Evolutionary conservation across 345 rosid genomes (phyloP).

Genomic region (Salix dunnii): DNA sequence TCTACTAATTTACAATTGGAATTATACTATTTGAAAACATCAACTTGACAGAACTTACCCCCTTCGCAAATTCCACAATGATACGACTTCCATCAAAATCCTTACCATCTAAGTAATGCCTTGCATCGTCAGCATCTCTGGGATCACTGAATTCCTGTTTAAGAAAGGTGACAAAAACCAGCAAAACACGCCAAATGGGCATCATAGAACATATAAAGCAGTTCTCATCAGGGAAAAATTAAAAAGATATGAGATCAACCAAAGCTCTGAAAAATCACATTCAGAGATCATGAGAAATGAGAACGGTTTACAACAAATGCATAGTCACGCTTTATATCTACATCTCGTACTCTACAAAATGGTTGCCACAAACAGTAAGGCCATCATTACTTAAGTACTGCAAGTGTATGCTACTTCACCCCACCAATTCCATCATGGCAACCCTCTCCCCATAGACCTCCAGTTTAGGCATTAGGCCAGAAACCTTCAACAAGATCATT

Average conservation of each 20-base stretch:
- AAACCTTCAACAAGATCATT: slow-evolving; percentile 99
- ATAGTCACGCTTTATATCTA: slow-evolving; percentile 99
- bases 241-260: neutral
- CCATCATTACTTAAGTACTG: slow-evolving; percentile 92
- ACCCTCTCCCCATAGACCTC: slow-evolving; percentile 92
- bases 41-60: slow-evolving; percentile 40
- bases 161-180: slow-evolving; percentile 6
- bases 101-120: slow-evolving; percentile 69
- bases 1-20: neutral
- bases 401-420: slow-evolving; percentile 75
- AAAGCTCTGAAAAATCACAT: neutral
- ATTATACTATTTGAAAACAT: neutral
- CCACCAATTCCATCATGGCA: slow-evolving; percentile 75
- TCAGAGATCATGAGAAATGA: neutral
- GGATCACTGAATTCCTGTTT: slow-evolving; percentile 92
- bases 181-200: slow-evolving; percentile 27
- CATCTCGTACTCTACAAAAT: slow-evolving; percentile 97
- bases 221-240: neutral
- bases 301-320: slow-evolving; percentile 87
- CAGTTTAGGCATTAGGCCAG: slow-evolving; percentile 81
- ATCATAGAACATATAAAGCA: neutral
- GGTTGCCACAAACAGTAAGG: slow-evolving; percentile 97
- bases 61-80: slow-evolving; percentile 84
- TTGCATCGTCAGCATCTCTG: slow-evolving; percentile 95
- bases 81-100: slow-evolving; percentile 88